These are phyloP conservation scores for Bisporella sp. DNA, from an alignment of 2,329 filamentous ascomycete genomes.

Conservation along the genomic window DNA sequence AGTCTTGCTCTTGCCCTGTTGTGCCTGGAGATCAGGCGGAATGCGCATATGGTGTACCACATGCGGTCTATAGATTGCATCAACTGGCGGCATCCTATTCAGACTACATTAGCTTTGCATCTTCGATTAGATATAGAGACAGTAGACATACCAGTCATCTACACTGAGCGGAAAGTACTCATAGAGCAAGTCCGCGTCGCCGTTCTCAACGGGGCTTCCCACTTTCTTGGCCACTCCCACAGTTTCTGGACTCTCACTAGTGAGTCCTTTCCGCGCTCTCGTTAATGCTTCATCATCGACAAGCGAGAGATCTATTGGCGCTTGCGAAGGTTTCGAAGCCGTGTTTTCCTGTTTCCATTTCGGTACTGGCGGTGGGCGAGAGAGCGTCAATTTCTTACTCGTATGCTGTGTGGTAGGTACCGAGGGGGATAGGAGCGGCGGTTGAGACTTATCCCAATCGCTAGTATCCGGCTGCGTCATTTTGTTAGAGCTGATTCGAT, in stretches of 20 bases:
- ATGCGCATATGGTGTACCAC: constrained; percentile 83
- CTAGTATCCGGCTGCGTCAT: neutral
- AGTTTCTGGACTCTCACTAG: neutral
- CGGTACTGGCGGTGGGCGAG: constrained; percentile 22
- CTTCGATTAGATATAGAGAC: neutral
- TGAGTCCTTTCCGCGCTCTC: neutral
- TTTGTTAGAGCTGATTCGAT: neutral
- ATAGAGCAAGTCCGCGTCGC: constrained; percentile 80
- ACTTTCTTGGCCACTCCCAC: neutral
- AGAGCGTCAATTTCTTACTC: constrained; percentile 14
- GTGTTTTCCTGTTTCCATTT: constrained; percentile 25
- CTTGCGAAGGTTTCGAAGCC: constrained; percentile 5
- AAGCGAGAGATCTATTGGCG: constrained; percentile 25
- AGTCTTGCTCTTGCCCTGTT: constrained; percentile 56
- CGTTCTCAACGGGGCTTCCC: constrained; percentile 64
- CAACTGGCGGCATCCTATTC: constrained; percentile 68
- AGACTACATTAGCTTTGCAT: constrained; percentile 26
- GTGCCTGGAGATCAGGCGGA: constrained; percentile 62
- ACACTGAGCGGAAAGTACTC: constrained; percentile 91
- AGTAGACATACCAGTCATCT: constrained; percentile 65
- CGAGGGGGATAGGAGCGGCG: constrained; percentile 22
- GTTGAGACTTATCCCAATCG: constrained; percentile 15
- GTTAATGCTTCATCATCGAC: constrained; percentile 22
- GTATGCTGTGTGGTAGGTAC: constrained; percentile 2
- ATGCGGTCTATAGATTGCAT: constrained; percentile 85